Base-by-base conservation (phyloP, 2,329 filamentous ascomycete species). In the Dothideomycetes sp. region DNA sequence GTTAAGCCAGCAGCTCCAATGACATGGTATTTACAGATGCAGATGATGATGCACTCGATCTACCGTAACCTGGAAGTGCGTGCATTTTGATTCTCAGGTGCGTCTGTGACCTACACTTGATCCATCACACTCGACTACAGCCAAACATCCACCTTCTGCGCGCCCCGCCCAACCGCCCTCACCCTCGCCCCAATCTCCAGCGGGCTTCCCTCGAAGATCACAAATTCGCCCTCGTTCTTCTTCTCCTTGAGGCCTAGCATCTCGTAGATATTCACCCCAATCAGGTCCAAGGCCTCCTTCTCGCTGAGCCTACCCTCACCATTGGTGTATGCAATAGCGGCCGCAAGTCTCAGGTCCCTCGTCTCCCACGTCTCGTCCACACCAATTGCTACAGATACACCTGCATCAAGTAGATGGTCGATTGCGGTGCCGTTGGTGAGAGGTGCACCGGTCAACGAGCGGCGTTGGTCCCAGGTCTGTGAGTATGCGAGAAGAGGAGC, bases 351-450 rank as follows among this genome's bases (percentile, higher is more conserved):
- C 45, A 82, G 49, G 45, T 81, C 73, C 19, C 76, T 64, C 3
- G 79, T 66, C 37, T 74, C 52, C 75, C 73, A 81, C 48, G 79
- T 74, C 52, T 81, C 75, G 31, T 70, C 64, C 4, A 78, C 64
- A 1, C 76, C 73, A 17, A 81, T 67, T 0, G 69, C 78, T 1
- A 72, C 64, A 3, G 60, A 52, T 0, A 81, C 77, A 2, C 77
- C 77, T 0, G 76, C 77, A 5, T 68, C 66, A 0, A 78, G 47
- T 1, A 83, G 65, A 10, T 51, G 55, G 45, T 81, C 75, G 4
- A 79, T 60, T 0, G 69, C 68, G 1, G 78, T 81, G 18, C 77
- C 76, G 48, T 80, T 79, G 1, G 77, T 79, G 1, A 82, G 63
- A 1, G 79, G 79, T 4, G 78, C 77, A 2, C 79, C 79, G 0